Base-by-base conservation (phyloP, 345 rosid species). In the Trapa bicornis region DNA sequence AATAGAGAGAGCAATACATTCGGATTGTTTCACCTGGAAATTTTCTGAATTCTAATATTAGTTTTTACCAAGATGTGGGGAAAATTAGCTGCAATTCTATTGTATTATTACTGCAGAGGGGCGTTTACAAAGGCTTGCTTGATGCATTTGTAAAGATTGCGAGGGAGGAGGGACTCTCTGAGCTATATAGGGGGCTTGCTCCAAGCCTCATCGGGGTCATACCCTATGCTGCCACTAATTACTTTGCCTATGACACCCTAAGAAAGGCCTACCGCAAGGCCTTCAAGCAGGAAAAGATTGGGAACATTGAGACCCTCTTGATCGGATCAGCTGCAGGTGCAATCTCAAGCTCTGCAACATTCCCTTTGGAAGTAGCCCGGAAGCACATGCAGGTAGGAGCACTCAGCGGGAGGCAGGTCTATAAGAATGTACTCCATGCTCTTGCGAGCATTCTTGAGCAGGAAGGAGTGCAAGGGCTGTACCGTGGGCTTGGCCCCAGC, bases 311-410 rank as follows among this genome's bases (percentile, higher is more conserved):
- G 75, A 94, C 96, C 65, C 96, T 94, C 68, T 60, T 91, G 65
- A 94, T 91, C 3, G 99, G 99, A 65, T 91, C 97, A 0, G 75
- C 84, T 42, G 96, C 97, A 0, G 97, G 96, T 43, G 96, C 97
- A 11, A 77, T 94, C 45, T 94, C 99, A 5, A 91, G 99, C 75
- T 86, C 77, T 16, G 99, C 96, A 5, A 91, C 97, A 38, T 94
- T 91, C 84, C 97, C 99, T 0, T 89, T 94, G 8, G 99, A 94
- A 74, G 99, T 91, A 37, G 97, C 96, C 38, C 88, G 99, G 36
- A 94, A 94, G 82, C 99, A 88, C 67, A 94, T 94, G 96, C 99
- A 91, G 74, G 99, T 91, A 0, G 97, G 99, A 65, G 96, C 99
- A 0, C 76, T 94, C 58, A 81, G 86, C 15, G 97, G 99, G 65